Conservation (phyloP, 208 protist genomes). For the Leishmania mexicana region DNA sequence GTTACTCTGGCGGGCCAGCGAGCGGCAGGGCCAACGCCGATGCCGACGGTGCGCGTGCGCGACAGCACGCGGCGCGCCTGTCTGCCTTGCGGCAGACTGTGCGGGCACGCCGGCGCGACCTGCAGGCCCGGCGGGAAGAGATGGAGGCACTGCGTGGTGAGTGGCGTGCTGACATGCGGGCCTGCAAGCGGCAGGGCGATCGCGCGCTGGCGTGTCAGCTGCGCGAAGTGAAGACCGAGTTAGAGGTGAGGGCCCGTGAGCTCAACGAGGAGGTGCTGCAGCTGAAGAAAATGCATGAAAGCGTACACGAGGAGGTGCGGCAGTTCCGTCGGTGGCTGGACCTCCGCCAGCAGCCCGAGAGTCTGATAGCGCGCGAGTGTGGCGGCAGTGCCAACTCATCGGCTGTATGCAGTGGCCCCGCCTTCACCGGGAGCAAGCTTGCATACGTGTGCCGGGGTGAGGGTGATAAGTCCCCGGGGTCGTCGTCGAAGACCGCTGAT, state of each 20-base stretch:
- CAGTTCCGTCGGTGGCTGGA: slow-evolving; percentile 12
- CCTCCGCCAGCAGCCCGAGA: background rate
- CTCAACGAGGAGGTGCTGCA: slow-evolving; percentile 64
- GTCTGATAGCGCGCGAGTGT: background rate
- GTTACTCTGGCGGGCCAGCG: background rate
- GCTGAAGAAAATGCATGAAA: slow-evolving; percentile 37
- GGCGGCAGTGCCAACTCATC: background rate
- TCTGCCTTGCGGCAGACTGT: slow-evolving; percentile 23
- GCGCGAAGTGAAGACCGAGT: slow-evolving; percentile 39
- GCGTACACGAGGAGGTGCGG: slow-evolving; percentile 44
- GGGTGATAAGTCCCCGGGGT: background rate
- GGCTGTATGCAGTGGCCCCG: background rate
- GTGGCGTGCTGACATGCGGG: slow-evolving; percentile 58
- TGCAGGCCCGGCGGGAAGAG: slow-evolving; percentile 30
- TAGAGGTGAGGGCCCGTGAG: slow-evolving; percentile 56
- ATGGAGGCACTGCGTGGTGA: slow-evolving; percentile 53
- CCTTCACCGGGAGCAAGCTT: background rate
- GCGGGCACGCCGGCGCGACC: slow-evolving; percentile 28
- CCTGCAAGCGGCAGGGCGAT: slow-evolving; percentile 40
- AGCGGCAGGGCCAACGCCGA: background rate
- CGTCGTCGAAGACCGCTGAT: background rate
- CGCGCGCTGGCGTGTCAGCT: slow-evolving; percentile 37
- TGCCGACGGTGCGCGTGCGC: background rate
- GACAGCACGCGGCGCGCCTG: slow-evolving; percentile 22
- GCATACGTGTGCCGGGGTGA: background rate